Evolutionary conservation across 352 stramenopile species (phyloP).

Genomic region (Globisporangium yorkense): DNA sequence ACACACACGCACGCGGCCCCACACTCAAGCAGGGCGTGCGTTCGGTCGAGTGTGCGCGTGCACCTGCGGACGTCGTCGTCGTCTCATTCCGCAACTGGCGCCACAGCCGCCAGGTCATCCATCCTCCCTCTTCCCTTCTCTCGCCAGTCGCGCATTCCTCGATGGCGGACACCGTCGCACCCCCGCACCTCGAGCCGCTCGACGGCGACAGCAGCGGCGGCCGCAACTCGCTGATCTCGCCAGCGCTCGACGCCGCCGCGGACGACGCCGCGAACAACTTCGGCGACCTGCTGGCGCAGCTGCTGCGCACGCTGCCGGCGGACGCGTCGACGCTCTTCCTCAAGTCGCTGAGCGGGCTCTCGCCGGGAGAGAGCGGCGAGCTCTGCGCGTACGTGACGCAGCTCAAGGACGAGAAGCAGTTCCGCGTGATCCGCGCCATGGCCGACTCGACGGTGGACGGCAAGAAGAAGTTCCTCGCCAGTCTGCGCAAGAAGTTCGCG

Average conservation of each 20-base stretch:
- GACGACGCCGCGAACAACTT: conserved; percentile 23
- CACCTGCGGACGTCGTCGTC: background rate
- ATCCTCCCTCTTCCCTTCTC: background rate
- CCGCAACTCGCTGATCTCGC: conserved; percentile 13
- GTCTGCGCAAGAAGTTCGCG: conserved; percentile 66
- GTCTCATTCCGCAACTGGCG: background rate
- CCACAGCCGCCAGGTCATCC: background rate
- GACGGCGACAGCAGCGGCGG: background rate
- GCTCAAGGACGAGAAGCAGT: conserved; percentile 80
- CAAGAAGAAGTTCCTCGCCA: conserved; percentile 75
- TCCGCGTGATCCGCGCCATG: conserved; percentile 82
- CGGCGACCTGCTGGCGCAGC: conserved; percentile 68
- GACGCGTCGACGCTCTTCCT: conserved; percentile 74
- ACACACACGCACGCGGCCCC: too few relatives aligned
- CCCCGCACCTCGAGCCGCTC: background rate
- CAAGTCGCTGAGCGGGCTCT: conserved; percentile 67
- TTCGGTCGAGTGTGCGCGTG: too few relatives aligned
- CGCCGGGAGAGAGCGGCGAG: conserved; percentile 62
- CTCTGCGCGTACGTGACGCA: conserved; percentile 69
- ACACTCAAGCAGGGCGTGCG: too few relatives aligned
- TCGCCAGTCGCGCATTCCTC: background rate
- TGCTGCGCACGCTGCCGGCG: conserved; percentile 62
- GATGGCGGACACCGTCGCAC: conserved; percentile 7
- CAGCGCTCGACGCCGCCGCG: background rate
- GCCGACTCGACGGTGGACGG: conserved; percentile 68